Evolutionary conservation across 106 monocot genomes (phyloP), one percentile per base, ranked within the genome.

Genomic region (Phalaenopsis equestris): DNA sequence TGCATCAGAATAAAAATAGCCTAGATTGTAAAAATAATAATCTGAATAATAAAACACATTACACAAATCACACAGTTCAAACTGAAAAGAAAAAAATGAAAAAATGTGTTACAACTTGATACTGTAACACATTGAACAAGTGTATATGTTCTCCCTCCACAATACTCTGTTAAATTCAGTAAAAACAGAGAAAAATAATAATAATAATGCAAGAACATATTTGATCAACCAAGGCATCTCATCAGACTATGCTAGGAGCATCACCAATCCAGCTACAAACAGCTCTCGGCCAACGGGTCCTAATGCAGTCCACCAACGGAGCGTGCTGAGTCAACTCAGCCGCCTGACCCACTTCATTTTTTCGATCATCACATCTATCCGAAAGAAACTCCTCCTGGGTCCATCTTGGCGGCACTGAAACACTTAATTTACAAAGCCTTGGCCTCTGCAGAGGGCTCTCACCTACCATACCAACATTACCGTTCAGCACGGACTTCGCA

Each of bases 261-360:
- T 96, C 93, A 16, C 95, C 95, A 49, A 45, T 76, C 95, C 95
- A 96, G 41, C 68, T 84, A 80, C 99, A 99, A n/a, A 67, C 55
- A n/a, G 95, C 95, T 49, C 95, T 84, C 0, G 89, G 87, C 99
- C 99, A 99, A 12, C 99, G 86, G 19, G 99, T 99, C 76, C 95
- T 93, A 58, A 99, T 93, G 75, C 99, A 95, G 67, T 99, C 99
- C n/a, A 91, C 93, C 79, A 99, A 73, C 5, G 94, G 99, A 6
- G 93, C 94, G 52, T 99, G 93, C 64, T 94, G 92, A n/a, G 85
- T 58, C 18, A 80, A 77, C 21, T 88, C 85, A 4, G 78, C 78
- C 3, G 78, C 73, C 41, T 82, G 84, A 72, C 39, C 77, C 16
- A 75, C 74, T n/a, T 84, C 85, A 1, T 47, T 57, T 17, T 19